phyloP scores from a whole-genome alignment of 2,329 filamentous ascomycete species.

The Xylogone sp. region DNA sequence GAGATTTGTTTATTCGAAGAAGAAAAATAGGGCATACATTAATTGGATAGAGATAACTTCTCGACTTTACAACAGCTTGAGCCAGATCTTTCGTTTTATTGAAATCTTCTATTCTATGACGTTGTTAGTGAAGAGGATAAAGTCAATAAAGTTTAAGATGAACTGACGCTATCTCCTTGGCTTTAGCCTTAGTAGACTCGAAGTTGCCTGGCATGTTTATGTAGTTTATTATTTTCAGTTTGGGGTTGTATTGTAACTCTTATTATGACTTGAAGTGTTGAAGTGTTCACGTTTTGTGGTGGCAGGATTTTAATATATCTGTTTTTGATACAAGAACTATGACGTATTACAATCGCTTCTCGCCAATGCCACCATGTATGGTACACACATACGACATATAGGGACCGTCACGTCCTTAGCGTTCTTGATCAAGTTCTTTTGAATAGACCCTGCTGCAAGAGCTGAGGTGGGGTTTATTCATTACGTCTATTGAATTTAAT shows the following conservation, averaged over 20 bases:
- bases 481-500: background rate
- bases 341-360: too few species aligned
- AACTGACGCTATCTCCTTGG: slow-evolving; percentile 30
- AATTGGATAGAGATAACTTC: slow-evolving; percentile 82
- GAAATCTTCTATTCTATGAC: slow-evolving; percentile 63
- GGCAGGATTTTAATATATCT: too few species aligned
- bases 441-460: too few species aligned
- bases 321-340: too few species aligned
- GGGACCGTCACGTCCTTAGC: too few species aligned
- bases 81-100: slow-evolving; percentile 61
- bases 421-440: too few species aligned
- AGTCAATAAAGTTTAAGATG: background rate
- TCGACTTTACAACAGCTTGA: slow-evolving; percentile 67
- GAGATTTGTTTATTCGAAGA: slow-evolving; percentile 1
- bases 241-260: too few species aligned
- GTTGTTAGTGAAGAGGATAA: slow-evolving; percentile 10
- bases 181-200: slow-evolving; percentile 24
- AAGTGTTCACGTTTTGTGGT: too few species aligned
- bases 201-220: slow-evolving; percentile 19
- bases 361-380: too few species aligned
- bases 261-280: too few species aligned
- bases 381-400: too few species aligned
- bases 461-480: too few species aligned
- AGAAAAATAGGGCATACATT: slow-evolving; percentile 41
- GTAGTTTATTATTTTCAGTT: background rate